phyloP scores from a whole-genome alignment of 2,329 filamentous ascomycete genomes.

The Epichloe bromicola region DNA sequence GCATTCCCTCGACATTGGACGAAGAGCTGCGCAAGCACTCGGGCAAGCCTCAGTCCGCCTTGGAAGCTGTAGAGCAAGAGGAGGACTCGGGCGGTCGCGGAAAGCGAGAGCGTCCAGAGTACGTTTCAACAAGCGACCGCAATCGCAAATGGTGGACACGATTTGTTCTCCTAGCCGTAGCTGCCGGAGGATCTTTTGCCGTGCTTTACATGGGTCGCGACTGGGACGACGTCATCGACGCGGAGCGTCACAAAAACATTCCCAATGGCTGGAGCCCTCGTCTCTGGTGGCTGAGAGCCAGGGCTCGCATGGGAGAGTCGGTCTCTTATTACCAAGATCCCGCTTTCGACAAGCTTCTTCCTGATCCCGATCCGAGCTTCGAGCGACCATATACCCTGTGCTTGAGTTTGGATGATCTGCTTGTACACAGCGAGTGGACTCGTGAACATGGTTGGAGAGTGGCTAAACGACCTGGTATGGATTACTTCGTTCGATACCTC shows the following conservation, averaged over 20 bases:
- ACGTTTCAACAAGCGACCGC: constrained; percentile 82
- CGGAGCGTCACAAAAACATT: constrained; percentile 50
- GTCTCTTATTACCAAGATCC: constrained; percentile 93
- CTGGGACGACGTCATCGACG: constrained; percentile 75
- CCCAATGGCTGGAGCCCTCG: constrained; percentile 67
- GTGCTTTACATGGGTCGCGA: constrained; percentile 72
- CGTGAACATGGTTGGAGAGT: constrained; percentile 90
- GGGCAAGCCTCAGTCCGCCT: constrained; percentile 18
- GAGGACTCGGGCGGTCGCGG: constrained; percentile 17
- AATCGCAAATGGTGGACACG: constrained; percentile 66
- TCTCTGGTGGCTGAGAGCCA: constrained; percentile 70
- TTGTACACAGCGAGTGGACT: constrained; percentile 90
- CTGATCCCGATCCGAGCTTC: constrained; percentile 64
- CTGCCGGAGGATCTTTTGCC: constrained; percentile 42
- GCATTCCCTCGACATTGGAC: constrained; percentile 82
- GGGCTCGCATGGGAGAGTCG: constrained; percentile 60
- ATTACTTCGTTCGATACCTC: constrained; percentile 95
- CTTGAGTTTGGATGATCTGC: constrained; percentile 81
- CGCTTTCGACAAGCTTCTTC: constrained; percentile 84
- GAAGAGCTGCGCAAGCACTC: constrained; percentile 49
- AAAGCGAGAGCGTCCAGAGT: constrained; percentile 50
- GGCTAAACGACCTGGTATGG: constrained; percentile 86
- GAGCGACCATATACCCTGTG: constrained; percentile 86
- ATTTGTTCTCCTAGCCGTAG: constrained; percentile 53
- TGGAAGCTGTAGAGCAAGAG: constrained; percentile 26